Evolutionary conservation across 1,284 basidiomycete genomes (phyloP), one percentile per base, ranked within the genome.

Genomic region (Puccinia coronata): DNA sequence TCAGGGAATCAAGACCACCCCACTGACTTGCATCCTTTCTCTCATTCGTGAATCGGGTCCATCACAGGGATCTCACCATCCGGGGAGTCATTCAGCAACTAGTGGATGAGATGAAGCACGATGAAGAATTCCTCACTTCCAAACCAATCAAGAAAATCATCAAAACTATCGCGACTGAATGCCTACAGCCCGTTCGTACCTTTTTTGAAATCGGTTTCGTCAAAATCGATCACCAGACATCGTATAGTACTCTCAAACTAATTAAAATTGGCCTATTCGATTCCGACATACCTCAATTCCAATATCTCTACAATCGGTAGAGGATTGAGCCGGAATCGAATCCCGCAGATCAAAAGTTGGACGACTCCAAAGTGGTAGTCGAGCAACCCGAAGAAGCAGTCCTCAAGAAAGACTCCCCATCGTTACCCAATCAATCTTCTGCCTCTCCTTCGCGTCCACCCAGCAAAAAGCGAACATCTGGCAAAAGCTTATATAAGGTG

Each of bases 81-180:
- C 43, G 69, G 23, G 31, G 47, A 3, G 43, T 71, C 4, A 71
- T 71, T 34, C 47, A 71, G n/a, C 41, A 47, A 23, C 34, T 71
- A 34, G 43, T 71, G 31, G 31, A 71, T 51, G 69, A 71, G 3
- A 28, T 71, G 31, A 51, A 51, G 18, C 49, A 51, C 23, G 69
- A 71, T 36, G 47, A 71, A 53, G 31, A n/a, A 47, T 71, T 51
- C 31, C n/a, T 71, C 9, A 71, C 43, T 18, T 71, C 49, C 18
- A 71, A 71, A 71, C 47, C 43, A 34, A 71, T 53, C 49, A 71
- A 71, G 49, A 71, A 31, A 51, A 25, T 71, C 16, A 71, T 71
- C 69, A 71, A 71, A 53, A 31, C 6, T 34, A 71, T 47, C 4
- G 69, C 69, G 28, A 20, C 69, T n/a, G 31, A 53, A 51, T 51